Evolutionary conservation across 345 rosid species (phyloP).

Genomic region (Lagerstroemia speciosa): DNA sequence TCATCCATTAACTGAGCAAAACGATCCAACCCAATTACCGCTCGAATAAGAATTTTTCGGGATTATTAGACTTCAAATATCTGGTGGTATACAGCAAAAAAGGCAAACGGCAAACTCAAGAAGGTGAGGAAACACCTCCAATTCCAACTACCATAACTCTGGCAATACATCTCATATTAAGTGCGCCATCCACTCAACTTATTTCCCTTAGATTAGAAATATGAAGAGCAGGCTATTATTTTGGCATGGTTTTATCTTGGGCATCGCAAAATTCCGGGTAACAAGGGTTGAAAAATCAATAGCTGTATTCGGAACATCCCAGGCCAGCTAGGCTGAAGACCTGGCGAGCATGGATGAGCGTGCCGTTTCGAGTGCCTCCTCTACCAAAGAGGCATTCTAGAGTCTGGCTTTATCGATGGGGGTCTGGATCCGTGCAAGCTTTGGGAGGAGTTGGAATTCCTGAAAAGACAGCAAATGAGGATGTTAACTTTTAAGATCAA

Average conservation of each 20-base stretch:
- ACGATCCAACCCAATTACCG: no score
- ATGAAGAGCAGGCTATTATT: background rate
- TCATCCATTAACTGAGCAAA: no score
- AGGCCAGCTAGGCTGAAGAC: conserved; percentile 14
- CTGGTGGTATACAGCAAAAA: no score
- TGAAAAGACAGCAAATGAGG: background rate
- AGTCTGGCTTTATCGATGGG: conserved; percentile 60
- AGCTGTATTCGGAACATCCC: background rate
- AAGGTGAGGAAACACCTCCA: no score
- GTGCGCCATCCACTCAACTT: background rate
- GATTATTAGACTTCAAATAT: no score
- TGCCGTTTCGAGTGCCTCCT: conserved; percentile 74
- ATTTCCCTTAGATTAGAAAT: background rate
- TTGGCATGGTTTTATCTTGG: background rate
- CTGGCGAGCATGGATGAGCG: conserved; percentile 28
- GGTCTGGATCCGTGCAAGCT: conserved; percentile 81
- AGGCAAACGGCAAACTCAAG: no score
- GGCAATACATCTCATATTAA: background rate
- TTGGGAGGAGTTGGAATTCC: conserved; percentile 86
- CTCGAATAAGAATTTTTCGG: no score
- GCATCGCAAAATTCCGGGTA: background rate
- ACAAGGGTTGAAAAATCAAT: background rate
- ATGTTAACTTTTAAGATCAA: background rate
- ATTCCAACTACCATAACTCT: background rate
- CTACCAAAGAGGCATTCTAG: conserved; percentile 69